Evolutionary conservation across 176 grass and related monocot species (phyloP).

Genomic region (Oryza coarctata): DNA sequence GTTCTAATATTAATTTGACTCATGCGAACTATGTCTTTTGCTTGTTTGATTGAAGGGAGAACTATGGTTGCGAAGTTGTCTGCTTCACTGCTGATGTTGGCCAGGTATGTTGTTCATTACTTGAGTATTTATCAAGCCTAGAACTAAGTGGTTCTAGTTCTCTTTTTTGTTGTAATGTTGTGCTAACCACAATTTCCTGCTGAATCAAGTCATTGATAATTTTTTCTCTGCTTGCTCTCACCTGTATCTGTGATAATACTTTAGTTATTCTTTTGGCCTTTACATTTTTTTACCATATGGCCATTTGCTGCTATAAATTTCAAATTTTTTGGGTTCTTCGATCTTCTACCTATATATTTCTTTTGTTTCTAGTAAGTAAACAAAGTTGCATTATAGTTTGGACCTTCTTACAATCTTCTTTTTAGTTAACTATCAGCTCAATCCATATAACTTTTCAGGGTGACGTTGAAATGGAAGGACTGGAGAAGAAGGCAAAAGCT

Average conservation of each 20-base stretch:
- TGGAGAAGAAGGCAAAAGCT: conserved; percentile 92
- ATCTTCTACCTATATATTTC: not conserved
- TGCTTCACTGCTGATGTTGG: conserved; percentile 99
- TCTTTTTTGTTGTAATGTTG: not conserved
- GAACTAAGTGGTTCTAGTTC: conserved; percentile 1
- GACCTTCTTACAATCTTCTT: not conserved
- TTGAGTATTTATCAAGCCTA: not conserved
- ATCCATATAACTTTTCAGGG: conserved; percentile 45
- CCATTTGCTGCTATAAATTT: not conserved
- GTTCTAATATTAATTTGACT: not conserved
- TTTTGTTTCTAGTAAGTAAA: not conserved
- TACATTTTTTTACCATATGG: not conserved
- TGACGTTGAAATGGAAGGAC: conserved; percentile 84
- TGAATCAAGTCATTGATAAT: not conserved
- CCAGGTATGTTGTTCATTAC: conserved; percentile 54
- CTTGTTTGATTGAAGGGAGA: conserved; percentile 61
- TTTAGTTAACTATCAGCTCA: conserved; percentile 2
- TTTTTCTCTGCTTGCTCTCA: not conserved
- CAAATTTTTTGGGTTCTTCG: conserved; percentile 11
- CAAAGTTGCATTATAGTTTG: not conserved
- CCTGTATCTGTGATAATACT: not conserved
- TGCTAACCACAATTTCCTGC: not conserved
- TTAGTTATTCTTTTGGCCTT: not conserved
- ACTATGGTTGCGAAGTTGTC: conserved; percentile 97
- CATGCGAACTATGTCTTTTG: not conserved